phyloP scores from a whole-genome alignment of 2,329 filamentous ascomycete genomes.

The Colletotrichum salicis region DNA sequence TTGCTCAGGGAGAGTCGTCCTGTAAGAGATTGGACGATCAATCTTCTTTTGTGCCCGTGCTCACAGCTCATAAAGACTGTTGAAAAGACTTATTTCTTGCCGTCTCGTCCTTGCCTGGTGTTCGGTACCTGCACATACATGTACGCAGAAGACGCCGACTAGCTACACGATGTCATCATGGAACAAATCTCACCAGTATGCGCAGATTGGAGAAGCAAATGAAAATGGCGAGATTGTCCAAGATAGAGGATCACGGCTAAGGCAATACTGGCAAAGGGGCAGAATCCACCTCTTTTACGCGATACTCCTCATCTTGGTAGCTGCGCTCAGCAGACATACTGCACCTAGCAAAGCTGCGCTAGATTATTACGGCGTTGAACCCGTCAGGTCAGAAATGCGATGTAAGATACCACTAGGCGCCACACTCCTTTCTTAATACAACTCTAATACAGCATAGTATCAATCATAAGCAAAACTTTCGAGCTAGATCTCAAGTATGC shows the following conservation, averaged over 20 bases:
- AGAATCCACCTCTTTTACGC: constrained; percentile 2
- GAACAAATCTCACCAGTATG: background rate
- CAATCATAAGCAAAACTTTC: background rate
- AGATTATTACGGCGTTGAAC: background rate
- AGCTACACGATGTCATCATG: background rate
- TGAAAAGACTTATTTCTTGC: no score
- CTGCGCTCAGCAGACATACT: background rate
- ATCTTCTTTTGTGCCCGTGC: background rate
- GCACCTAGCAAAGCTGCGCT: background rate
- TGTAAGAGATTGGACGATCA: background rate
- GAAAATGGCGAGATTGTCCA: background rate
- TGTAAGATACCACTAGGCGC: background rate
- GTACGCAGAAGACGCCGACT: no score
- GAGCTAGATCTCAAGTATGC: constrained; percentile 3
- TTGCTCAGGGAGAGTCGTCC: background rate
- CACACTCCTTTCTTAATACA: no score
- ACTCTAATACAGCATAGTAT: background rate
- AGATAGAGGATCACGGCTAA: background rate
- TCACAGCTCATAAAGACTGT: background rate
- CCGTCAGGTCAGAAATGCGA: background rate
- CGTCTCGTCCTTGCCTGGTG: no score
- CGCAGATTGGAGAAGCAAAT: background rate
- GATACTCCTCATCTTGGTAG: constrained; percentile 5
- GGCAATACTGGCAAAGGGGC: background rate
- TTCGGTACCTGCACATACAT: background rate